A percentile compares a stretch with the other conserved stretches of the same genome.
phyloP scores from a whole-genome alignment of 2,329 filamentous ascomycete species.

The Botryotinia narcissicola region DNA sequence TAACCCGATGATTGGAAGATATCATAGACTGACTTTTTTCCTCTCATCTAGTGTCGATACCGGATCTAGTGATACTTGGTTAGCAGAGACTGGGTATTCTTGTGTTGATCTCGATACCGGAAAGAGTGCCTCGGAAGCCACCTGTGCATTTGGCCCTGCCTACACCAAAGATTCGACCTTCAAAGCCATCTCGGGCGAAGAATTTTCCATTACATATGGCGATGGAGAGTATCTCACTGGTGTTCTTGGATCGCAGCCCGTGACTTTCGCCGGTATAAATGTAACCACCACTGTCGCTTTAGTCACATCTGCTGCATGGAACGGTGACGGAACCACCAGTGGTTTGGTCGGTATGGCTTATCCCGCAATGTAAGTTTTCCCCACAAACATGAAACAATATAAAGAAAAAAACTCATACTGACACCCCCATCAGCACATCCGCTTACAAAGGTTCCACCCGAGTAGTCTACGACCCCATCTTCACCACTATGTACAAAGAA shows the following conservation, averaged over 20 bases:
- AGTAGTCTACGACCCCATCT: slow-evolving; percentile 47
- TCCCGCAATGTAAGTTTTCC: slow-evolving; percentile 39
- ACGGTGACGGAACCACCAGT: slow-evolving; percentile 45
- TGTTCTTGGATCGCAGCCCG: slow-evolving; percentile 42
- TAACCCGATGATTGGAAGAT: too few species aligned
- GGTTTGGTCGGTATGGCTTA: slow-evolving; percentile 53
- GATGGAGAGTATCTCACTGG: slow-evolving; percentile 45
- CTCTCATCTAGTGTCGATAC: slow-evolving; percentile 44
- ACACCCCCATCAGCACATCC: slow-evolving; percentile 31
- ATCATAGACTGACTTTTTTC: neutral
- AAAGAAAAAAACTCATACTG: neutral
- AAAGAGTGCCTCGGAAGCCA: neutral
- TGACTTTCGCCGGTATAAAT: slow-evolving; percentile 47
- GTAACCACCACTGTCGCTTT: slow-evolving; percentile 48
- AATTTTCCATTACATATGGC: slow-evolving; percentile 46
- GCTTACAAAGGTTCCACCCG: slow-evolving; percentile 26
- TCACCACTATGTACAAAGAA: slow-evolving; percentile 48
- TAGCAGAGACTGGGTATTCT: slow-evolving; percentile 39
- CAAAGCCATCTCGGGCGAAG: slow-evolving; percentile 40
- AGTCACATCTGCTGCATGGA: slow-evolving; percentile 44
- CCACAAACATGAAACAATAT: neutral
- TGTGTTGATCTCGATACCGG: slow-evolving; percentile 39
- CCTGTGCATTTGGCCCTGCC: slow-evolving; percentile 24
- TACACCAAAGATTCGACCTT: slow-evolving; percentile 38
- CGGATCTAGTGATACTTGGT: slow-evolving; percentile 48